Evolutionary conservation across 768 basidiomycete genomes (phyloP), one percentile per base, ranked within the genome.

Genomic region (Calocybe indica): DNA sequence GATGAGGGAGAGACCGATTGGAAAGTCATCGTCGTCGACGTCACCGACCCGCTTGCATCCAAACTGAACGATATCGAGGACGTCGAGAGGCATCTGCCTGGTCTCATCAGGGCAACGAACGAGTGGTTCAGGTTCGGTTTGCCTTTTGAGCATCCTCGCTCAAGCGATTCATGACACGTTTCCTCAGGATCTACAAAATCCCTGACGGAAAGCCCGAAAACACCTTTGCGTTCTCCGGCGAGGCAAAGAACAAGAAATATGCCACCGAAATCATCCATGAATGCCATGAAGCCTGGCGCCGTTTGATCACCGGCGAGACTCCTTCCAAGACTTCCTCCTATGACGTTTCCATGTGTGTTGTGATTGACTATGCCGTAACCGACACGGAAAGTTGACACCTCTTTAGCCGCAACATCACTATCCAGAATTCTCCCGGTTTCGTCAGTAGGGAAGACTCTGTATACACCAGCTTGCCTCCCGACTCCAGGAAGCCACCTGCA

Each of bases 1-100:
- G 96, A 99, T 64, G 96, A 98, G 67, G 96, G 96, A 59, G 96
- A 98, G 76, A 98, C 96, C 55, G 96, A 98, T 76, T 99, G 96
- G 96, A 99, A 99, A 72, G 90, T 99, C 73, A 82, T 99, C 69
- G 96, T 95, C 64, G 92, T 98, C 55, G 96, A 98, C 65, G 80
- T 96, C 52, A 80, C 82, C 57, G 96, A 98, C 65, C 95, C 96
- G 37, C 85, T 98, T 52, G 96, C 96, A 11, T 76, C 88, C 63
- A 91, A 95, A 69, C 79, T 99, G 62, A 99, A 98, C 69, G 96
- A 99, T 68, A 89, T 98, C 48, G 96, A 98, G 72, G 96, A 99
- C 61, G 93, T 99, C 61, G 96, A 98, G 73, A 80, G 93, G 55
- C 94, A 98, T 67, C 84, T 97, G 45, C 96, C 96, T 38, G 96